These are phyloP conservation scores for Nitzschia palea DNA, from an alignment of 108 stramenopile species.

Conservation along the genomic window DNA sequence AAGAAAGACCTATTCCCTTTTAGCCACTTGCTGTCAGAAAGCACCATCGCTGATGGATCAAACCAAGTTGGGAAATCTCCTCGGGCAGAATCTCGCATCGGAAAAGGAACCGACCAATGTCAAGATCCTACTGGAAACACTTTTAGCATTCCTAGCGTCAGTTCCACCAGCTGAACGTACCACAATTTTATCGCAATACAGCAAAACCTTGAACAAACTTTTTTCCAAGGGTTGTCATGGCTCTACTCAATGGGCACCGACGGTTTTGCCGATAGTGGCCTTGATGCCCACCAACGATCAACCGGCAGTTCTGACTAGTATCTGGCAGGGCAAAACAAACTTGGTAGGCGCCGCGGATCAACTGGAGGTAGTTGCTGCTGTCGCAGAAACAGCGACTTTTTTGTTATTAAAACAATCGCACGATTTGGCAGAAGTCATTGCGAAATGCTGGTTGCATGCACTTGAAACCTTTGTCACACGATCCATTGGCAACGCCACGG, in stretches of 20 bases:
- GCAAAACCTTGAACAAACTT: conserved; percentile 57
- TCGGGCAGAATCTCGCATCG: conserved; percentile 52
- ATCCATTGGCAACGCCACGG: neutral
- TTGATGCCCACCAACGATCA: conserved; percentile 26
- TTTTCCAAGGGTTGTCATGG: conserved; percentile 74
- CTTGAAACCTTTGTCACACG: conserved; percentile 12
- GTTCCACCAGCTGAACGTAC: conserved; percentile 10
- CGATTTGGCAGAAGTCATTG: conserved; percentile 30
- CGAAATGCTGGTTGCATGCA: conserved; percentile 27
- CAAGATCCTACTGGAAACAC: conserved; percentile 54
- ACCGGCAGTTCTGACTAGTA: conserved; percentile 24
- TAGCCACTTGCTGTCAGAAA: conserved; percentile 54
- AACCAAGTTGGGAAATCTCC: conserved; percentile 35
- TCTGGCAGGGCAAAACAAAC: conserved; percentile 65
- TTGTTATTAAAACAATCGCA: conserved; percentile 45
- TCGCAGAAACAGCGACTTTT: conserved; percentile 69
- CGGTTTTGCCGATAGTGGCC: conserved; percentile 70
- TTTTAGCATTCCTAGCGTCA: conserved; percentile 49
- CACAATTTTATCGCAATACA: conserved; percentile 27
- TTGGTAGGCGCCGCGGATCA: conserved; percentile 51
- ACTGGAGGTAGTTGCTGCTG: conserved; percentile 51
- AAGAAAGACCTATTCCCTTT: conserved; percentile 50
- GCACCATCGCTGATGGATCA: conserved; percentile 26
- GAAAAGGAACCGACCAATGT: conserved; percentile 73
- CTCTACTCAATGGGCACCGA: conserved; percentile 65